These are phyloP conservation scores for Fraxinus anomala DNA, from an alignment of 257 asterid species.

Conservation along the genomic window DNA sequence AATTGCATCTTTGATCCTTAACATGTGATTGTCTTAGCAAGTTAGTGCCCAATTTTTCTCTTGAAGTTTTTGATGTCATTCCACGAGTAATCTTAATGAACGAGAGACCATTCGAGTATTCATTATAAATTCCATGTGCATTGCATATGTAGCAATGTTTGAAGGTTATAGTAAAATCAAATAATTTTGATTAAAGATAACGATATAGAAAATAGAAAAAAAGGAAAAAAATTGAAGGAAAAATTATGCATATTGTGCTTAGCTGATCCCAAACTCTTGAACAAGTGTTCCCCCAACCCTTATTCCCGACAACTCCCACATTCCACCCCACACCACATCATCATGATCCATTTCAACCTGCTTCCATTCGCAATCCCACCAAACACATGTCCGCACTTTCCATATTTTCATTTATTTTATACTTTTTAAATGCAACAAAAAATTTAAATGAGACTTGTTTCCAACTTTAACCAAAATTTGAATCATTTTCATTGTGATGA, in stretches of 20 bases:
- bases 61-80: background rate
- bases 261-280: no score
- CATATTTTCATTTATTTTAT: background rate
- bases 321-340: no score
- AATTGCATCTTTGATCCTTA: background rate
- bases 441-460: background rate
- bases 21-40: background rate
- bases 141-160: background rate
- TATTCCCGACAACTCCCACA: no score
- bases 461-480: background rate
- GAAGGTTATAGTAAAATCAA: background rate
- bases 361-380: no score
- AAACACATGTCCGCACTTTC: no score
- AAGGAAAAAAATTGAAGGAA: no score
- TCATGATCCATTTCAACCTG: no score
- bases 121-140: background rate
- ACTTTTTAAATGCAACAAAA: background rate
- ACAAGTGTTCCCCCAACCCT: no score
- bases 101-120: background rate
- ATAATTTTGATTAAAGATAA: no score
- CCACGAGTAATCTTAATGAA: background rate
- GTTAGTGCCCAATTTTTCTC: background rate
- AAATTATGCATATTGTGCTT: no score
- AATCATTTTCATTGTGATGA: background rate
- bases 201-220: no score